phyloP scores from a whole-genome alignment of 2,329 filamentous ascomycete species.

The Colletotrichum destructivum region DNA sequence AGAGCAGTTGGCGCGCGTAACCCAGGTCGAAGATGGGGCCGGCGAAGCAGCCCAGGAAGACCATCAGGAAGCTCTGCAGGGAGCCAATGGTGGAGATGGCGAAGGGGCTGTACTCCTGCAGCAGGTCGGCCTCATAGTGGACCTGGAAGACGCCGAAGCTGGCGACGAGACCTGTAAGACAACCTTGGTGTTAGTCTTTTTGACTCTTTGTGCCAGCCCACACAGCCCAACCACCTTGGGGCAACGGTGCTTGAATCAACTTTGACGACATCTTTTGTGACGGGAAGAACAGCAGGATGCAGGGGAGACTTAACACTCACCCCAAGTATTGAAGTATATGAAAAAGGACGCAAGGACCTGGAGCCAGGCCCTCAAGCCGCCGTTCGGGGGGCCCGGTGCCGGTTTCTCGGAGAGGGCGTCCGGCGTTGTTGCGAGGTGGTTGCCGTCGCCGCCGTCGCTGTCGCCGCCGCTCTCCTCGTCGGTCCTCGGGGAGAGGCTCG shows the following conservation, averaged over 20 bases:
- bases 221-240: too few relatives aligned
- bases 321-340: slow-evolving; percentile 63
- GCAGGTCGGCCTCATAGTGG: slow-evolving; percentile 60
- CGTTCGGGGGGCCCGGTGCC: slow-evolving; percentile 42
- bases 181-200: too few relatives aligned
- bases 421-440: neutral
- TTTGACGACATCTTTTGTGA: too few relatives aligned
- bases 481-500: neutral
- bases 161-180: slow-evolving; percentile 54
- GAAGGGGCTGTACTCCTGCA: slow-evolving; percentile 22
- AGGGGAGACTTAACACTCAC: slow-evolving; percentile 13
- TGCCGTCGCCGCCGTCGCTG: slow-evolving; percentile 24
- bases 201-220: too few relatives aligned
- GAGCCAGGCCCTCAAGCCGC: slow-evolving; percentile 60
- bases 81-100: slow-evolving; percentile 63
- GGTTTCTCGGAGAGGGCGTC: slow-evolving; percentile 5
- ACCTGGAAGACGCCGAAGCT: slow-evolving; percentile 69
- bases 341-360: slow-evolving; percentile 64
- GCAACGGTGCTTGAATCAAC: too few relatives aligned
- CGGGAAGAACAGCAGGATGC: too few relatives aligned
- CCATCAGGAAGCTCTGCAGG: slow-evolving; percentile 62
- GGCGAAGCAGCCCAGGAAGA: slow-evolving; percentile 57
- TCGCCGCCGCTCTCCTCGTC: slow-evolving; percentile 33
- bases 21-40: slow-evolving; percentile 66
- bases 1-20: slow-evolving; percentile 57